Conservation (phyloP, 257 asterid genomes). For the Nicotiana paniculata region DNA sequence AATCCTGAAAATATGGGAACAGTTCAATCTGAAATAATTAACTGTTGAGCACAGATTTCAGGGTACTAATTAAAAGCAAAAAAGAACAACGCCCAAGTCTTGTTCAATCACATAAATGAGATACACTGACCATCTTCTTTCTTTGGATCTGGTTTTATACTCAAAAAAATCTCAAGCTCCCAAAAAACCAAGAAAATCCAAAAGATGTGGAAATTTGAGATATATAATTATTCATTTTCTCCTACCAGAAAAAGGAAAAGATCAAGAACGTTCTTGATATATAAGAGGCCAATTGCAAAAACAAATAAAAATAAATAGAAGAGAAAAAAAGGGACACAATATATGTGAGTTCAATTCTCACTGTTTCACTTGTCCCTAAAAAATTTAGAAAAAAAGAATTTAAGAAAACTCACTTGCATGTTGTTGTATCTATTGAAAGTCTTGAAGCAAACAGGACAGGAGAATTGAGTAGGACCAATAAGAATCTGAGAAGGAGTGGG, state of each 20-base stretch:
- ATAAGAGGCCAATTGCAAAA: no score
- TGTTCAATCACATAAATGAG: slow-evolving; percentile 69
- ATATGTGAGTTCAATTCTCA: no score
- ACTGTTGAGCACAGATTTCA: slow-evolving; percentile 29
- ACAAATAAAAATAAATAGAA: no score
- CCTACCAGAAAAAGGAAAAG: no score
- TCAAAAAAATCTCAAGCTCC: slow-evolving; percentile 8
- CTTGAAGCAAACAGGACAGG: slow-evolving; percentile 86
- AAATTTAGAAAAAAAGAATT: background rate
- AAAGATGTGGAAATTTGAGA: background rate
- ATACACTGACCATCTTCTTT: slow-evolving; percentile 21
- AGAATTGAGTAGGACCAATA: slow-evolving; percentile 84
- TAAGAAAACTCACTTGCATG: slow-evolving; percentile 69
- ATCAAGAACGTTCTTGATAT: no score
- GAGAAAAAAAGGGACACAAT: no score
- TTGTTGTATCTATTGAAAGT: slow-evolving; percentile 90
- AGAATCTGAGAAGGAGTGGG: slow-evolving; percentile 97
- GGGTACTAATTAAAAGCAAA: slow-evolving; percentile 35
- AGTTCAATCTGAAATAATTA: slow-evolving; percentile 16
- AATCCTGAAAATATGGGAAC: slow-evolving; percentile 5
- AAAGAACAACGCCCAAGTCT: slow-evolving; percentile 61
- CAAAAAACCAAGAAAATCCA: background rate
- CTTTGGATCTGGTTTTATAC: slow-evolving; percentile 22
- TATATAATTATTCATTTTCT: no score
- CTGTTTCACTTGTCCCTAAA: no score